Conservation (phyloP, 2,329 filamentous ascomycete genomes). For the Pseudovirgaria hyperparasitica region DNA sequence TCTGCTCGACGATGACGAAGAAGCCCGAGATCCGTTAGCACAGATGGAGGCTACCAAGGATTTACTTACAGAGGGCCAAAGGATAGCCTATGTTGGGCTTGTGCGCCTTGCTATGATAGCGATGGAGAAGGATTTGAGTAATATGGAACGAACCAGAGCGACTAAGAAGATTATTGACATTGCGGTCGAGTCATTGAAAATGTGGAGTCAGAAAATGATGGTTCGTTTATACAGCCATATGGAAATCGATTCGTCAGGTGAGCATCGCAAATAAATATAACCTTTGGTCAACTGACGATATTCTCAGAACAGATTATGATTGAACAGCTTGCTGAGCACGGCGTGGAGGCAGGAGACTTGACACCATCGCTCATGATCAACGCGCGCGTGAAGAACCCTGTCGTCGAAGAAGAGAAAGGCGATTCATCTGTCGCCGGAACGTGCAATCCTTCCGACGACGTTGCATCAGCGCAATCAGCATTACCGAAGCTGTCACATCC, state of each 20-base stretch:
- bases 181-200: constrained; percentile 67
- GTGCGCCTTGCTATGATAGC: constrained; percentile 67
- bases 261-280: constrained; percentile 1
- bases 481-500: constrained; percentile 21
- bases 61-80: constrained; percentile 85
- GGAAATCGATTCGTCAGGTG: constrained; percentile 67
- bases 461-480: background rate
- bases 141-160: constrained; percentile 47
- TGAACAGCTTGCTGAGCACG: constrained; percentile 87
- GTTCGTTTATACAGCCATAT: constrained; percentile 86
- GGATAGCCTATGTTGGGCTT: constrained; percentile 89
- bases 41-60: constrained; percentile 96
- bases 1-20: constrained; percentile 57
- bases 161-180: constrained; percentile 60
- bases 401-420: constrained; percentile 41
- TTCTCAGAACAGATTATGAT: constrained; percentile 86
- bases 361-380: constrained; percentile 84
- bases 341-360: constrained; percentile 72
- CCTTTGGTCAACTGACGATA: background rate
- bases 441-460: constrained; percentile 6
- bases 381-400: constrained; percentile 82
- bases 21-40: constrained; percentile 62
- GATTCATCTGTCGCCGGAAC: constrained; percentile 20
- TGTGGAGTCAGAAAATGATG: constrained; percentile 99
- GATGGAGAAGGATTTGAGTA: constrained; percentile 59